Percentiles rank a stretch among this genome's conserved stretches.
phyloP scores from a whole-genome alignment of 441 rosid genomes.

The Eruca vesicaria region DNA sequence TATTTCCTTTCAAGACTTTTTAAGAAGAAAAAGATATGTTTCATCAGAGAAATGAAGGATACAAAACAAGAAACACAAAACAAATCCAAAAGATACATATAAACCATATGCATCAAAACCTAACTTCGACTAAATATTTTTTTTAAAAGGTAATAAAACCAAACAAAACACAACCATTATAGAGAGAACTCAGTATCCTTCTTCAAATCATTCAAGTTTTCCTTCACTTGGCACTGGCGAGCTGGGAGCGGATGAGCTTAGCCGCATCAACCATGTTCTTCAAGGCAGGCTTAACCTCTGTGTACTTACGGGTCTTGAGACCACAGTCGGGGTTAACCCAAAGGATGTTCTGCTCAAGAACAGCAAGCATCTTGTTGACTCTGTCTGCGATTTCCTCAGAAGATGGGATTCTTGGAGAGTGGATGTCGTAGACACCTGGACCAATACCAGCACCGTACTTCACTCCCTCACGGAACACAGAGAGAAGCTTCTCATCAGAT shows the following conservation, averaged over 20 bases:
- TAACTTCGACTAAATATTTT: constrained; percentile 23
- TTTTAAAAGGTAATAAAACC: constrained; percentile 8
- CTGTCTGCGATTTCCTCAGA: constrained; percentile 93
- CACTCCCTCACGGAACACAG: constrained; percentile 98
- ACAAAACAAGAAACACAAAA: constrained; percentile 9
- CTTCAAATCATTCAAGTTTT: constrained; percentile 5
- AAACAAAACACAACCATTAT: constrained; percentile 29
- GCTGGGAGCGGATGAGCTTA: constrained; percentile 87
- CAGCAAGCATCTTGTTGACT: constrained; percentile 98
- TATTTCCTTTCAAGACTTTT: constrained; percentile 19
- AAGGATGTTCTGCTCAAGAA: constrained; percentile 90
- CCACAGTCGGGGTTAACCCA: constrained; percentile 99
- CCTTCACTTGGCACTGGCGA: constrained; percentile 86
- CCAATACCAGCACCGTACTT: constrained; percentile 98
- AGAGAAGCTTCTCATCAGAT: constrained; percentile 94
- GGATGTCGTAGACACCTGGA: constrained; percentile 98
- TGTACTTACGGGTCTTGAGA: constrained; percentile 94
- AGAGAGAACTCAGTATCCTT: background rate
- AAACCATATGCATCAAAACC: constrained; percentile 29
- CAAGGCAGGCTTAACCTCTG: constrained; percentile 90
- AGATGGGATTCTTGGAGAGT: constrained; percentile 96
- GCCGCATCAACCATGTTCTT: constrained; percentile 93
- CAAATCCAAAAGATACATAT: constrained; percentile 23
- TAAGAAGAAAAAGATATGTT: constrained; percentile 22
- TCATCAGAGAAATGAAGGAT: constrained; percentile 13